A percentile compares a stretch with the other conserved stretches of the same genome.
Conservation (phyloP, 331 rosid genomes). For the Ulmus americana region DNA sequence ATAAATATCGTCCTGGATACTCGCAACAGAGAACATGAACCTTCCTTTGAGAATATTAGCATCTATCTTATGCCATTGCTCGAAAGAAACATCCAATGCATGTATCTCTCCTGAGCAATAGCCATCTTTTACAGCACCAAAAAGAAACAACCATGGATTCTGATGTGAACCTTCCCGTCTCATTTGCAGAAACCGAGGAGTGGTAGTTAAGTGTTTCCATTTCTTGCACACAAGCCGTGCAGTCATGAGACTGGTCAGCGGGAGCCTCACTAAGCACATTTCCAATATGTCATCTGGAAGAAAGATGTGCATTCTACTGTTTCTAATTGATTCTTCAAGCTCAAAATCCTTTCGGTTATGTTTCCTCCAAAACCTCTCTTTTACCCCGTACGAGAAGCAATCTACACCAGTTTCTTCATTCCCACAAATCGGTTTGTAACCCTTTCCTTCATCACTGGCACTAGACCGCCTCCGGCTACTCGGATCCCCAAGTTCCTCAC, state of each 20-base stretch:
- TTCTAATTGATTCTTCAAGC: constrained; percentile 49
- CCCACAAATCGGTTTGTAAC: constrained; percentile 61
- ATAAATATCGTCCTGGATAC: constrained; percentile 75
- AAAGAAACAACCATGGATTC: constrained; percentile 85
- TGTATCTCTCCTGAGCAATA: constrained; percentile 91
- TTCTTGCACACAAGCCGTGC: constrained; percentile 97
- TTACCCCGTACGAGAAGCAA: constrained; percentile 85
- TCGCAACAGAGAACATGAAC: constrained; percentile 83
- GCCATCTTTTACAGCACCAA: constrained; percentile 89
- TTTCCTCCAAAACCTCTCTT: constrained; percentile 80
- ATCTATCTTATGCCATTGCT: constrained; percentile 81
- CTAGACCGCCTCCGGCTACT: constrained; percentile 76
- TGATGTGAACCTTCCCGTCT: constrained; percentile 74
- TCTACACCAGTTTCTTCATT: constrained; percentile 67
- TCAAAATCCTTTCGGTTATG: constrained; percentile 50
- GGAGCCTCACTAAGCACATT: constrained; percentile 94
- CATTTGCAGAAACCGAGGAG: constrained; percentile 77
- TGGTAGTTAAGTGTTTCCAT: constrained; percentile 78
- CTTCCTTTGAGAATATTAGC: constrained; percentile 79
- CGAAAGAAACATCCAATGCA: constrained; percentile 66
- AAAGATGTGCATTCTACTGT: constrained; percentile 65
- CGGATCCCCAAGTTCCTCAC: constrained; percentile 74
- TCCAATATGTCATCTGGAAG: constrained; percentile 95
- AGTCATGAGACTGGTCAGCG: constrained; percentile 77
- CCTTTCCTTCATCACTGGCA: constrained; percentile 83